Evolutionary conservation across 2,329 filamentous ascomycete species (phyloP), one percentile per base, ranked within the genome.

Genomic region (Sphaerulina vaccinii): DNA sequence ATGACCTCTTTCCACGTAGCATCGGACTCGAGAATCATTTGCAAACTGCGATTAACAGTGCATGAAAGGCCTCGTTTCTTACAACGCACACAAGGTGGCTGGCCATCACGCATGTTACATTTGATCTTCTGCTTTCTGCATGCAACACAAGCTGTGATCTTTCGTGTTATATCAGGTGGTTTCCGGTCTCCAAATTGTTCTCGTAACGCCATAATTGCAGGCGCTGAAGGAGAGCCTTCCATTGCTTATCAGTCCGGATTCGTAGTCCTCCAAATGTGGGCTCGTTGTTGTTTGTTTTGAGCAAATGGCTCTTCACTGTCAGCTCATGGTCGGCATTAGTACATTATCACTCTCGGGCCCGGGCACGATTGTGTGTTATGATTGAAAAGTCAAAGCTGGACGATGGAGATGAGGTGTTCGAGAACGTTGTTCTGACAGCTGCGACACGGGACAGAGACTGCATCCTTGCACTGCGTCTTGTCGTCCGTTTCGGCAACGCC

Each of bases 91-190:
- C 72, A 75, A 3, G 71, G 72, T 11, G 68, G 62, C 35, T 70
- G 62, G 5, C 64, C 63, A 47, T 69, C 65, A 41, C 58, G 55
- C 70, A 74, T 73, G 49, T 72, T 65, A 50, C 72, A 75, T 67
- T 73, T 73, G 41, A 73, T 68, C 66, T 72, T 71, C 58, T 70
- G 68, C 54, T 71, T 72, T 3, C 70, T 64, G 57, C 71, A 72
- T 19, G 70, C 69, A 6, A 72, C 69, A 52, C 71, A 73, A 2
- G 71, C 71, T 6, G 65, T 66, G 39, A 66, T 65, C 46, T 66
- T 68, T 15, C 60, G 58, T 8, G 61, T 65, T 29, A 65, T 65
- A 24, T 65, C 58, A 27, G 63, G 62, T 21, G 56, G 59, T 41
- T 57, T 60, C 13, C 58, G 35, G 23, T 58, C 55, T 7, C 58